phyloP scores from a whole-genome alignment of 108 stramenopile species.

The Skeletonema costatum region DNA sequence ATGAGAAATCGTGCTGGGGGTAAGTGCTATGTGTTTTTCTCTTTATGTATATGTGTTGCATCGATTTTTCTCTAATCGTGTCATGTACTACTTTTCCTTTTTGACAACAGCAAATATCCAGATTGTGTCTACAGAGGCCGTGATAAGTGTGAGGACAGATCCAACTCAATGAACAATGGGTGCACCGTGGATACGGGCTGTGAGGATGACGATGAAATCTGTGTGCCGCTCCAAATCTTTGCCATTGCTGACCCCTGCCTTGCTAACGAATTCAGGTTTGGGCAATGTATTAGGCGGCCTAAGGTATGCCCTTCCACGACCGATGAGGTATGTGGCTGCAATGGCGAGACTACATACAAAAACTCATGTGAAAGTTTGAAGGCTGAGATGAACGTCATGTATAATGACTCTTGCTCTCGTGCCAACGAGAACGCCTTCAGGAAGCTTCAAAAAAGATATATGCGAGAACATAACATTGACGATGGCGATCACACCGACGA shows the following conservation, averaged over 20 bases:
- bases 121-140: too few relatives aligned
- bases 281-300: background rate
- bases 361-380: background rate
- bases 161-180: background rate
- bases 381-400: background rate
- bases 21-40: background rate
- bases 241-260: background rate
- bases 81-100: background rate
- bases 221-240: too few relatives aligned
- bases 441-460: background rate
- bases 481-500: background rate
- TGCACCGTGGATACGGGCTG: background rate
- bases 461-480: background rate
- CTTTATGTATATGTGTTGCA: background rate
- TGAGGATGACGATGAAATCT: too few relatives aligned
- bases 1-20: background rate
- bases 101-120: background rate
- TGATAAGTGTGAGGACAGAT: background rate
- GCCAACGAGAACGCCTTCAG: background rate
- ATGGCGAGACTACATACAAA: background rate
- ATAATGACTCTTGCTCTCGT: background rate
- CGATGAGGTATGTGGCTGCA: background rate
- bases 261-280: background rate
- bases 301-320: background rate
- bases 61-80: background rate